These are phyloP conservation scores for Kodamaea jinghongensis DNA, from an alignment of 805 yeast genomes.

Conservation along the genomic window DNA sequence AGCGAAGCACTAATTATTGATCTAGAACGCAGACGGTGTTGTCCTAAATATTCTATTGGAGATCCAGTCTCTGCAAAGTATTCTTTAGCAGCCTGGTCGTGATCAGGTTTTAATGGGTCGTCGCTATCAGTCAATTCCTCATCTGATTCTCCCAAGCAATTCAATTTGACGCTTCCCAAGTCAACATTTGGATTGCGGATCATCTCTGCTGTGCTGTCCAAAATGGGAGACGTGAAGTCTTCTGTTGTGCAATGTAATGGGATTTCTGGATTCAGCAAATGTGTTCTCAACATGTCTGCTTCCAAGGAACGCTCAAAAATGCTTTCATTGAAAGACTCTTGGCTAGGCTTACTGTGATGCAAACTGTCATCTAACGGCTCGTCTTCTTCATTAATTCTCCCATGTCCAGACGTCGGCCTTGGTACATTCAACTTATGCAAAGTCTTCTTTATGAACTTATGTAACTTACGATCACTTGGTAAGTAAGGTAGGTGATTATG, in stretches of 20 bases:
- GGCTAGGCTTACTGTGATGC: neutral
- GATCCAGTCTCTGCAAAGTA: neutral
- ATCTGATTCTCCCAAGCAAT: slow-evolving; percentile 17
- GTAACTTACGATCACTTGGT: slow-evolving; percentile 8
- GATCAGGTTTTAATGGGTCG: slow-evolving; percentile 4
- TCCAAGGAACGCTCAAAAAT: slow-evolving; percentile 15
- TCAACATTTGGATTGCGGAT: slow-evolving; percentile 26
- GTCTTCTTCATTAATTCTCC: neutral
- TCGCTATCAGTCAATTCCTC: slow-evolving; percentile 7
- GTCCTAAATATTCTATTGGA: slow-evolving; percentile 2
- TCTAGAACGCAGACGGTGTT: slow-evolving; percentile 16
- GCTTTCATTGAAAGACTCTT: slow-evolving; percentile 1
- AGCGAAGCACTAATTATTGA: slow-evolving; percentile 21
- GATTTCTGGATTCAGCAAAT: slow-evolving; percentile 13
- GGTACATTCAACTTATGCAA: slow-evolving; percentile 7
- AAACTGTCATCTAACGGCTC: neutral
- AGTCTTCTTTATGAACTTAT: slow-evolving; percentile 13
- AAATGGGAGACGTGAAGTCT: slow-evolving; percentile 29
- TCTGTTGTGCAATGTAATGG: slow-evolving; percentile 28
- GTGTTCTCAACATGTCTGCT: slow-evolving; percentile 7
- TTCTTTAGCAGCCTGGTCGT: slow-evolving; percentile 4
- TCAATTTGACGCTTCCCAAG: slow-evolving; percentile 22
- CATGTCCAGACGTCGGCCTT: neutral
- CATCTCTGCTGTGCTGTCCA: slow-evolving; percentile 32
- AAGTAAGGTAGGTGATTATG: neutral